Percentiles rank a stretch among this genome's conserved stretches.
These are phyloP conservation scores for Barnettozyma vustinii DNA, from an alignment of 805 yeast genomes.

Conservation along the genomic window DNA sequence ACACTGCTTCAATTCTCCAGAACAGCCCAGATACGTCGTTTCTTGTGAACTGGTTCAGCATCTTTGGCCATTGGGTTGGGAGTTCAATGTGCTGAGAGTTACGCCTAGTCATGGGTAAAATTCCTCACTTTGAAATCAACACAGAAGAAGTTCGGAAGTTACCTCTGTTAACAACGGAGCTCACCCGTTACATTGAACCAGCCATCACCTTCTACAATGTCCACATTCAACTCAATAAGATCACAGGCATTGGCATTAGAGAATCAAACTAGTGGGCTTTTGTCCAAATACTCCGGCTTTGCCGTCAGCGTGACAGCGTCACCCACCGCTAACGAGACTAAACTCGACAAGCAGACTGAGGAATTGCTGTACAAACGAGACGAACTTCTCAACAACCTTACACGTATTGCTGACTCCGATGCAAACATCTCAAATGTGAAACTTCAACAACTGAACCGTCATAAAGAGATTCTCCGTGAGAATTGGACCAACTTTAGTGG, in stretches of 20 bases:
- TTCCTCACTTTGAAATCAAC: background rate
- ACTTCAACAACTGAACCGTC: slow-evolving; percentile 77
- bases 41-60: slow-evolving; percentile 27
- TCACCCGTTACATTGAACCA: background rate
- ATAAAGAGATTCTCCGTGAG: slow-evolving; percentile 67
- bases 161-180: background rate
- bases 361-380: slow-evolving; percentile 47
- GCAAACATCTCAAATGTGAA: slow-evolving; percentile 62
- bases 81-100: slow-evolving; percentile 6
- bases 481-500: slow-evolving; percentile 59
- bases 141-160: background rate
- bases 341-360: slow-evolving; percentile 44
- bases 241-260: slow-evolving; percentile 67
- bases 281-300: slow-evolving; percentile 49
- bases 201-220: slow-evolving; percentile 17
- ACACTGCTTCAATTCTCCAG: slow-evolving; percentile 26
- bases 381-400: slow-evolving; percentile 44
- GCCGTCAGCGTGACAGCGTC: slow-evolving; percentile 46
- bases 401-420: slow-evolving; percentile 51
- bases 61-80: slow-evolving; percentile 13
- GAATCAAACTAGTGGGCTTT: slow-evolving; percentile 52
- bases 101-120: slow-evolving; percentile 6
- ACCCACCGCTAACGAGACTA: slow-evolving; percentile 43
- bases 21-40: slow-evolving; percentile 16
- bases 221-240: slow-evolving; percentile 62